These are phyloP conservation scores for Aspergillus sp. DNA, from an alignment of 2,329 filamentous ascomycete species.

Conservation along the genomic window DNA sequence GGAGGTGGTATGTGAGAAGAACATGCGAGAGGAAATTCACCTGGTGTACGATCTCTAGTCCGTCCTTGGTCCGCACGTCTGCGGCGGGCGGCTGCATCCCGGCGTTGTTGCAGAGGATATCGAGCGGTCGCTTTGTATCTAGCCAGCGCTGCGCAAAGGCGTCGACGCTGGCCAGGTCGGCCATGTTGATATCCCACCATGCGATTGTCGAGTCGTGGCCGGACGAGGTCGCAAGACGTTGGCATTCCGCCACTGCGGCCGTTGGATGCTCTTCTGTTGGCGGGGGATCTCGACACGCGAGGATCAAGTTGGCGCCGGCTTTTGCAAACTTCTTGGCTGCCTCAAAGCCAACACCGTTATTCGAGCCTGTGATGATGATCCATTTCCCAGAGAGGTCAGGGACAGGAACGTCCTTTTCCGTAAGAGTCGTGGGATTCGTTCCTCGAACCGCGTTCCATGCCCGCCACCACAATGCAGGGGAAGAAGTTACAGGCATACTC, in stretches of 20 bases:
- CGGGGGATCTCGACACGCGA: conserved; percentile 6
- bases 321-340: conserved; percentile 8
- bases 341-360: conserved; percentile 14
- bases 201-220: conserved; percentile 6
- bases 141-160: conserved; percentile 8
- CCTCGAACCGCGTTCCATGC: neutral
- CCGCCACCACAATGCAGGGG: neutral
- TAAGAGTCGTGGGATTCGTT: neutral
- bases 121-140: neutral
- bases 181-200: conserved; percentile 14
- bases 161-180: neutral
- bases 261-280: conserved; percentile 5
- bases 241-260: conserved; percentile 3
- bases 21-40: conserved; percentile 15
- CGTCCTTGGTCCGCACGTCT: conserved; percentile 3
- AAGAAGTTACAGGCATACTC: neutral
- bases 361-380: conserved; percentile 16
- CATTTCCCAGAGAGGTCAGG: conserved; percentile 6
- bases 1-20: neutral
- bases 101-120: conserved; percentile 17
- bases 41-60: conserved; percentile 8
- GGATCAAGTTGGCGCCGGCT: conserved; percentile 12
- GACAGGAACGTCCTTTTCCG: neutral
- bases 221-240: neutral
- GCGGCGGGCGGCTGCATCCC: conserved; percentile 1